Conservation (phyloP, 371 early-diverging fungal species). For the Nematocida major region DNA sequence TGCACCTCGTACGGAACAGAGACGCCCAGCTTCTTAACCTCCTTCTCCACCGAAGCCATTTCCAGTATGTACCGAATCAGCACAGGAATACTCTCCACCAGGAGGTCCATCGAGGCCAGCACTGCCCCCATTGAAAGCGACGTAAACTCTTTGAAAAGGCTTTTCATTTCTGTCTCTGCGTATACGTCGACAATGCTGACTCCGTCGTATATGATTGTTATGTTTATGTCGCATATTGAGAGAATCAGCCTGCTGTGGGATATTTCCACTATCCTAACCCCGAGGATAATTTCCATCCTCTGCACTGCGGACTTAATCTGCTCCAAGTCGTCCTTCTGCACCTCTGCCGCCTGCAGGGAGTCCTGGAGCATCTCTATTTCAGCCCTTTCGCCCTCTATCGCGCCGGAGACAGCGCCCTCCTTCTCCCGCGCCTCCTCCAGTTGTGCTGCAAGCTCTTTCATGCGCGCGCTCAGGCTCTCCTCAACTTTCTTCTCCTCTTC, state of each 20-base stretch:
- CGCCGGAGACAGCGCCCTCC: not conserved
- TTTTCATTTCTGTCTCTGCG: slow-evolving; percentile 10
- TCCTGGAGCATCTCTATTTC: not conserved
- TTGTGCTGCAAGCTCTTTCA: not conserved
- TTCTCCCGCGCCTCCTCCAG: not conserved
- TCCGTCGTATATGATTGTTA: slow-evolving; percentile 48
- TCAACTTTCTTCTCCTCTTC: slow-evolving; percentile 5
- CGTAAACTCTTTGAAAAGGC: slow-evolving; percentile 17
- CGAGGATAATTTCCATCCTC: slow-evolving; percentile 29
- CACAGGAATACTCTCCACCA: slow-evolving; percentile 10
- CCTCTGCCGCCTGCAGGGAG: slow-evolving; percentile 9
- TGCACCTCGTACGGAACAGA: slow-evolving; percentile 31
- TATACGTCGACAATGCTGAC: slow-evolving; percentile 21
- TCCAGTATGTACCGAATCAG: slow-evolving; percentile 22
- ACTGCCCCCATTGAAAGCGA: not conserved
- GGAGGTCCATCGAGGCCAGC: not conserved
- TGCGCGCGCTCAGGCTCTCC: not conserved
- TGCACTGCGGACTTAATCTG: slow-evolving; percentile 14
- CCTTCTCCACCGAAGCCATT: slow-evolving; percentile 45
- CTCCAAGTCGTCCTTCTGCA: slow-evolving; percentile 35
- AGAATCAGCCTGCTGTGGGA: slow-evolving; percentile 21
- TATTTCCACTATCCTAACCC: slow-evolving; percentile 26
- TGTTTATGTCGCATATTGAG: slow-evolving; percentile 1
- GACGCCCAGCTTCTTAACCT: slow-evolving; percentile 16
- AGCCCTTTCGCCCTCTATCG: not conserved